phyloP scores from a whole-genome alignment of 768 basidiomycete genomes.

The Suillus decipiens region DNA sequence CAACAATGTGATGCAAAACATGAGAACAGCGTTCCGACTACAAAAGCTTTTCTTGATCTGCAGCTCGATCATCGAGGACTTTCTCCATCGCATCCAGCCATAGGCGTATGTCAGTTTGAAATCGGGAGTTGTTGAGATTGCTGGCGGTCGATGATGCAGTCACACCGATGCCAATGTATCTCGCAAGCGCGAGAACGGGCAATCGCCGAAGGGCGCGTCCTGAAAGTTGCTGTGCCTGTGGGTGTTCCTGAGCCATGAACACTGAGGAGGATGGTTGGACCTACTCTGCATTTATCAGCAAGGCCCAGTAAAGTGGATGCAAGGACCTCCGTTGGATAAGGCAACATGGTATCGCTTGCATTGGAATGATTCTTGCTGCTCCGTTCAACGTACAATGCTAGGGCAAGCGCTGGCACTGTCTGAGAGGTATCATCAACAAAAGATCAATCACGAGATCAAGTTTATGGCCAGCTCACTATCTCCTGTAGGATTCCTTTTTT shows the following conservation, averaged over 20 bases:
- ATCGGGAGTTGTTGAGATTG: constrained; percentile 12
- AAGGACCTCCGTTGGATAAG: constrained; percentile 53
- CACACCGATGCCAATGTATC: constrained; percentile 64
- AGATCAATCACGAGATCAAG: not conserved
- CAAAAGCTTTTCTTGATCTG: constrained; percentile 51
- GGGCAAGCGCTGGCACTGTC: constrained; percentile 62
- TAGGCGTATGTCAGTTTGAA: constrained; percentile 47
- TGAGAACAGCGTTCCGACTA: constrained; percentile 15
- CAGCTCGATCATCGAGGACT: constrained; percentile 61
- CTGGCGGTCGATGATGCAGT: constrained; percentile 19
- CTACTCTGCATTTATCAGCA: constrained; percentile 78
- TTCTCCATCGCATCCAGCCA: constrained; percentile 89
- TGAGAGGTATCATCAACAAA: constrained; percentile 25
- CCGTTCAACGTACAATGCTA: constrained; percentile 39
- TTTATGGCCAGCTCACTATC: constrained; percentile 46
- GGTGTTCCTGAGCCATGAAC: constrained; percentile 2
- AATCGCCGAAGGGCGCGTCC: constrained; percentile 89
- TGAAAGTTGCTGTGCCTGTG: constrained; percentile 77
- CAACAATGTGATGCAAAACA: constrained; percentile 13
- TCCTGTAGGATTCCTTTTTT: constrained; percentile 66
- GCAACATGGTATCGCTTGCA: constrained; percentile 23
- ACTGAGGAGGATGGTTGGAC: constrained; percentile 27
- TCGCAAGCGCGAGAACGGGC: constrained; percentile 91
- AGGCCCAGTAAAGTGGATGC: constrained; percentile 64
- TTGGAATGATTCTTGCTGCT: constrained; percentile 11